A percentile compares a stretch with the other conserved stretches of the same genome.
Evolutionary conservation across 768 basidiomycete species (phyloP).

Genomic region (Postia placenta): DNA sequence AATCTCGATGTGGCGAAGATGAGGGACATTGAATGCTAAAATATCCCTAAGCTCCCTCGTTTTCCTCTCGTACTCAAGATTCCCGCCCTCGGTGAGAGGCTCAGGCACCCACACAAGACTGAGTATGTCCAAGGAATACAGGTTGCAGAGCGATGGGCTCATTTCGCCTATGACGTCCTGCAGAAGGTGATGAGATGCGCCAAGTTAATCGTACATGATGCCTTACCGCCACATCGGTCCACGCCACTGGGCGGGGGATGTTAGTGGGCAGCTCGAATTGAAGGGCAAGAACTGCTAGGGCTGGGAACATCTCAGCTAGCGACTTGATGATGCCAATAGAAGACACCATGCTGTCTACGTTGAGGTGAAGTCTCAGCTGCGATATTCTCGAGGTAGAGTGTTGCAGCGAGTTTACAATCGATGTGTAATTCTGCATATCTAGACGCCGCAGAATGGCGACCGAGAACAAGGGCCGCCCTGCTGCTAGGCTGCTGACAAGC

Average conservation of each 20-base stretch:
- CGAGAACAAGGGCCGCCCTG: slow-evolving; percentile 6
- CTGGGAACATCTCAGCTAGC: not conserved
- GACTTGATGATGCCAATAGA: not conserved
- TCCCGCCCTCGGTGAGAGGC: slow-evolving; percentile 6
- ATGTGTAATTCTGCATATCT: not conserved
- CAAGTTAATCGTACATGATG: not conserved
- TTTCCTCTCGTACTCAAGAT: slow-evolving; percentile 5
- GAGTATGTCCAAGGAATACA: slow-evolving; percentile 12
- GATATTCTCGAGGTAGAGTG: not conserved
- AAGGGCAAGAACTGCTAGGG: not conserved
- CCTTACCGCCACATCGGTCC: slow-evolving; percentile 3
- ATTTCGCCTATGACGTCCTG: slow-evolving; percentile 14
- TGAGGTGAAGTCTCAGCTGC: slow-evolving; percentile 7
- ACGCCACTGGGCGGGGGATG: not conserved
- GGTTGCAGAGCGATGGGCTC: slow-evolving; percentile 5
- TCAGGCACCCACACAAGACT: slow-evolving; percentile 17
- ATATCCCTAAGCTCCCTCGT: slow-evolving; percentile 9
- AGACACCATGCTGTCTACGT: not conserved
- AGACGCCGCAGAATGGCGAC: slow-evolving; percentile 5
- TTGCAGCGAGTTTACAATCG: not conserved
- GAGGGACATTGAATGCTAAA: slow-evolving; percentile 1
- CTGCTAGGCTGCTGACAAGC: slow-evolving; percentile 1
- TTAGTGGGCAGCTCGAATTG: slow-evolving; percentile 4
- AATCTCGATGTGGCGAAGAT: slow-evolving; percentile 14
- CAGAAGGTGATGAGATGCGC: too few species aligned